Base-by-base conservation (phyloP, 352 stramenopile species). In the Nothophytophthora sp. region DNA sequence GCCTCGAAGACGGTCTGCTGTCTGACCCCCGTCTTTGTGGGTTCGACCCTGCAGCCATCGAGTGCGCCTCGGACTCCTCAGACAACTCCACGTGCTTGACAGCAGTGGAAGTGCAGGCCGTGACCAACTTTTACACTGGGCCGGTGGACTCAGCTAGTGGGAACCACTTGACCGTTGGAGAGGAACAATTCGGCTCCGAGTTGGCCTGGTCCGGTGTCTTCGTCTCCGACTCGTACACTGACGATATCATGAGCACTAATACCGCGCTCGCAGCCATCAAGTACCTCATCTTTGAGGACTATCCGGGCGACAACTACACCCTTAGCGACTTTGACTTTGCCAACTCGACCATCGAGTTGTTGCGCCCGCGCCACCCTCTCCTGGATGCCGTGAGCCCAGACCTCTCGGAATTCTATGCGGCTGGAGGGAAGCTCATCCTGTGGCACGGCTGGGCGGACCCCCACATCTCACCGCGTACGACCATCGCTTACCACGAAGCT, bases 371-470 rank as follows among this genome's bases (percentile, higher is more conserved):
- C 24, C 55, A 70, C 34, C 34, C 50, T n/a, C 34, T 70, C 3
- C 55, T 70, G 10, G 55, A 70, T n/a, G 50, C 61, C 1, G 51
- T 66, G 4, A 70, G 47, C 30, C 35, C 60, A 4, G 49, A 69
- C 33, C 44, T 69, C 15, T 45, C 60, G 2, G 37, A 33, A 15
- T 70, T 66, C 50, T 53, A 61, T 40, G 35, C 12, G 1, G 49
- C 55, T 4, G 60, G 60, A 0, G 55, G 55, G 18, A 70, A 70
- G 35, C 41, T 70, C 10, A 66, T 70, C 36, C 40, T 70, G 49
- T 70, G 54, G 49, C 60, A 70, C 50, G 55, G 60, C 33, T 70
- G 60, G 60, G 40, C 60, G 2, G 60, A 70, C 37, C 60, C 57
- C 23, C 60, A 70, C 49, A 70, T 70, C 40, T 63, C 60, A 16